Base-by-base conservation (phyloP, 148 eudicot genomes). In the Gaultheria prostrata region DNA sequence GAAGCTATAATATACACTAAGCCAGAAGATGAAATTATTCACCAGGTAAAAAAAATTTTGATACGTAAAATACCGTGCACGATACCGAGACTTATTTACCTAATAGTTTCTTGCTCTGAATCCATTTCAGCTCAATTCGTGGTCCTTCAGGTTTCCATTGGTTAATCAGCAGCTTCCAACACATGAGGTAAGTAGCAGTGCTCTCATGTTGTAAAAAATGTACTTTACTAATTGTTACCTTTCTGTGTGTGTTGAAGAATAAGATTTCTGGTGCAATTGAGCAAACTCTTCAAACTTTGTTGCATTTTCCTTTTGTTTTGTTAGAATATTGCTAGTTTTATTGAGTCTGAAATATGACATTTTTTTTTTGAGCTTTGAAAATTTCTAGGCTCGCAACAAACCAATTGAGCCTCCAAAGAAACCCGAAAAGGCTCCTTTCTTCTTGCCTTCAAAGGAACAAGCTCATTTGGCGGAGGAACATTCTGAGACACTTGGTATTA, bases 371-470 rank as follows among this genome's bases (percentile, higher is more conserved):
- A 65, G 82, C 43, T 20, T 72, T 74, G 80, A 80, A 50, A 48
- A 77, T 73, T 84, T 85, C 32, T 91, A 94, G 97, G 93, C 86
- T 70, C 92, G 99, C 51, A 97, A 97, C 87, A 97, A 95, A 84
- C 99, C 98, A 48, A 92, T 93, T 65, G 98, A 97, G 78, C 96
- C 96, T 77, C 99, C 99, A 18, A 97, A 95, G 80, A 97, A 93
- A 87, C 99, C 98, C 20, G 98, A 97, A 82, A 92, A 95, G 85
- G 94, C 93, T 30, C 98, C 99, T 65, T 97, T 97, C 89, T 97
- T 97, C 90, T 88, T 97, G 90, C 94, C 98, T 73, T 91, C 99
- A 28, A 85, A n/a, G n/a, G n/a, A n/a, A n/a, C n/a, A n/a, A n/a
- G n/a, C n/a, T n/a, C n/a, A n/a, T n/a, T n/a, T n/a, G n/a, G n/a